Evolutionary conservation across 805 yeast species (phyloP).

Genomic region (Schwanniomyces pseudopolymorphus): DNA sequence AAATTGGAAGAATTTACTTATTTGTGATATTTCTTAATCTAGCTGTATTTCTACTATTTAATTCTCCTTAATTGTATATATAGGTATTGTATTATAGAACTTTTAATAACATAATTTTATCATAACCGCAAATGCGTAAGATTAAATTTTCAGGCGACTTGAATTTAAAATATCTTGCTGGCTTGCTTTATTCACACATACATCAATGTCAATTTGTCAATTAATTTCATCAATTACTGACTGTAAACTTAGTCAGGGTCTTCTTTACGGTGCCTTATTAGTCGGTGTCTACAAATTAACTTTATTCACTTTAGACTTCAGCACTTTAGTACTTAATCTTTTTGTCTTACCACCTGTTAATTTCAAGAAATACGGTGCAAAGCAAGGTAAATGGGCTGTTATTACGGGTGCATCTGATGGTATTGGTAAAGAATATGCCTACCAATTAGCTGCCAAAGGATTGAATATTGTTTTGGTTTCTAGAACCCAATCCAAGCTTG

Average conservation of each 20-base stretch:
- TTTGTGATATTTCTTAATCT: conserved; percentile 14
- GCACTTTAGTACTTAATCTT: conserved; percentile 57
- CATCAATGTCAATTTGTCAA: conserved; percentile 10
- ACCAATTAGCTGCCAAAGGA: conserved; percentile 82
- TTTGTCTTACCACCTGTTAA: conserved; percentile 62
- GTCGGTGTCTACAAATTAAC: conserved; percentile 66
- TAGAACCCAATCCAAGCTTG: conserved; percentile 78
- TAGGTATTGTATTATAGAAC: conserved; percentile 1
- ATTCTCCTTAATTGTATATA: neutral
- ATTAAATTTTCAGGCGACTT: neutral
- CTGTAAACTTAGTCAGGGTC: conserved; percentile 11
- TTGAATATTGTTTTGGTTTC: conserved; percentile 82
- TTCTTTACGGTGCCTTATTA: conserved; percentile 39
- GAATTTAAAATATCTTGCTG: neutral
- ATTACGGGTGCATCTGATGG: conserved; percentile 98
- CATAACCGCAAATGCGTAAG: neutral
- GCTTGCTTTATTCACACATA: neutral
- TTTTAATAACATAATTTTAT: neutral
- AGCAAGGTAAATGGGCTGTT: conserved; percentile 80
- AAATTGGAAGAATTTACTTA: conserved; percentile 51
- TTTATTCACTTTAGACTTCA: conserved; percentile 46
- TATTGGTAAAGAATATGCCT: conserved; percentile 88
- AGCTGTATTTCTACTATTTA: neutral
- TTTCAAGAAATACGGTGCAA: conserved; percentile 74
- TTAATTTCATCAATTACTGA: conserved; percentile 11